Percentiles rank a stretch among this genome's conserved stretches.
Evolutionary conservation across 108 stramenopile species (phyloP).

Genomic region (Skeletonema tropicum): DNA sequence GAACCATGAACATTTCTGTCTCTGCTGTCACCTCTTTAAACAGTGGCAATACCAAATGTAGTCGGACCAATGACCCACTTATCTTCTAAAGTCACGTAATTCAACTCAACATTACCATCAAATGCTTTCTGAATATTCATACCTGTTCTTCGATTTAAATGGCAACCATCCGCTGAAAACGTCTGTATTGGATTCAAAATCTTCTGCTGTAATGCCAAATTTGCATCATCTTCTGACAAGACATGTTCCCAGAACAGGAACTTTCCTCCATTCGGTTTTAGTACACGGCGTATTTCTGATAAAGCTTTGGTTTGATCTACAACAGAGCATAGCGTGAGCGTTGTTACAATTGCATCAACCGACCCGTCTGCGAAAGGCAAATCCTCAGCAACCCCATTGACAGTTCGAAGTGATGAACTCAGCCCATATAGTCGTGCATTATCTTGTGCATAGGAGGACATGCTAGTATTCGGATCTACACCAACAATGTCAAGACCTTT

Average conservation of each 20-base stretch:
- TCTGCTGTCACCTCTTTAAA: slow-evolving; percentile 6
- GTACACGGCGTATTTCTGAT: slow-evolving; percentile 66
- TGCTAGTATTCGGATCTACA: slow-evolving; percentile 59
- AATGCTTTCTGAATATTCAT: slow-evolving; percentile 42
- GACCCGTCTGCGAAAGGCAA: slow-evolving; percentile 48
- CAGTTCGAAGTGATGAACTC: slow-evolving; percentile 30
- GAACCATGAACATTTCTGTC: too few relatives aligned
- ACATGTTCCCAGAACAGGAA: slow-evolving; percentile 87
- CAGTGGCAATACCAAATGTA: slow-evolving; percentile 44
- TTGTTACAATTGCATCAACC: slow-evolving; percentile 54
- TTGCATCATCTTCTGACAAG: slow-evolving; percentile 52
- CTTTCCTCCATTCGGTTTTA: slow-evolving; percentile 61
- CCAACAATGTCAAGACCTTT: slow-evolving; percentile 54
- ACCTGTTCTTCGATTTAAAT: slow-evolving; percentile 78
- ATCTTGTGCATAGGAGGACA: slow-evolving; percentile 53
- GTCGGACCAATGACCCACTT: slow-evolving; percentile 41
- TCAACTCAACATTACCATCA: slow-evolving; percentile 30
- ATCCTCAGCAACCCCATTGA: slow-evolving; percentile 59
- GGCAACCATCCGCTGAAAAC: slow-evolving; percentile 80
- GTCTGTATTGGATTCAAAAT: slow-evolving; percentile 73
- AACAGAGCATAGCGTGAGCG: slow-evolving; percentile 63
- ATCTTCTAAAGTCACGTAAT: slow-evolving; percentile 32
- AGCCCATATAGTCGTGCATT: slow-evolving; percentile 36
- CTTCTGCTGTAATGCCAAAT: slow-evolving; percentile 59
- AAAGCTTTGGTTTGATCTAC: slow-evolving; percentile 60